Base-by-base conservation (phyloP, 192 early-diverging fungal species). In the Coemansia sp. region DNA sequence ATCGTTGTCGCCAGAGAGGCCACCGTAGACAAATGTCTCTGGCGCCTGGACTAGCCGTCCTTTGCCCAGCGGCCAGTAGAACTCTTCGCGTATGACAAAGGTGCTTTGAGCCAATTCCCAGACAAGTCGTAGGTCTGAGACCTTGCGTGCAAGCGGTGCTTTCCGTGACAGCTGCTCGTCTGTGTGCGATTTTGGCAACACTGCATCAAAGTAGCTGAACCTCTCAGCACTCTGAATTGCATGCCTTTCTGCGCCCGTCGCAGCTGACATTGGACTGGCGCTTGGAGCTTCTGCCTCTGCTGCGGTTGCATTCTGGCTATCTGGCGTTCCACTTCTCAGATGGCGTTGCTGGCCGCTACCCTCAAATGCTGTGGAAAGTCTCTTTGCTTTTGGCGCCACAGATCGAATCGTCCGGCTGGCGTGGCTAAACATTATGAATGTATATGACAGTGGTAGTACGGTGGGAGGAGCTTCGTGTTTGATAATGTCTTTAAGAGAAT, bases 31-130 rank as follows among this genome's bases (percentile, higher is more conserved):
- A 5, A 82, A 56, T 0, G 71, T 71, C 20, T 70, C 62, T 45
- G 74, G 63, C 37, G 79, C 65, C 44, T 76, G 79, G 12, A 41
- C 17, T 10, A 68, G 40, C 16, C 67, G 58, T 14, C 50, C 50
- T 25, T 44, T 65, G 13, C 68, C 74, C 4, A 57, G 20, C 12
- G 79, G 74, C 79, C 79, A 82, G 59, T 74, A 58, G 16, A 68
- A 76, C 50, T 57, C 70, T 20, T 73, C 69, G 41, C 71, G 79
- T 22, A 62, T 57, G n/a, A 53, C 43, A 2, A n/a, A 48, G 14
- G n/a, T 42, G 61, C 55, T 54, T 4, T 61, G 39, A 19, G 54
- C 63, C 55, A 77, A 44, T 9, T 61, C 37, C n/a, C 16, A 20
- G 12, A 72, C 64, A 2, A 72, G n/a, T 5, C 59, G 58, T 19